phyloP scores from a whole-genome alignment of 306 rosid species.

The Citrullus amarus region DNA sequence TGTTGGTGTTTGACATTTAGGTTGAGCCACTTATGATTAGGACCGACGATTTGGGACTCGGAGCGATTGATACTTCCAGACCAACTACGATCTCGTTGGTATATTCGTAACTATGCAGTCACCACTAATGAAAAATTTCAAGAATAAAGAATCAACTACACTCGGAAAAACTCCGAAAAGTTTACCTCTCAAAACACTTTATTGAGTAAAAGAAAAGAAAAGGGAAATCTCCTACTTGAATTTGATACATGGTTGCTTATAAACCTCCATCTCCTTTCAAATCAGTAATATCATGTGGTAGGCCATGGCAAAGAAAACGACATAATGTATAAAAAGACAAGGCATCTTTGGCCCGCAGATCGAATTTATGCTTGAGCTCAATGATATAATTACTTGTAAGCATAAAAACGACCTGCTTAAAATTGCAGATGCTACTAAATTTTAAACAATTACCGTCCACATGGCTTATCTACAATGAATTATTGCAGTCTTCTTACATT shows the following conservation, averaged over 20 bases:
- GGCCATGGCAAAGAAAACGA: background rate
- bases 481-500: constrained; percentile 2
- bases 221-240: background rate
- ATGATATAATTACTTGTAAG: background rate
- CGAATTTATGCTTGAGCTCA: background rate
- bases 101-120: background rate
- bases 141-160: background rate
- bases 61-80: background rate
- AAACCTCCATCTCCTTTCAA: background rate
- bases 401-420: background rate
- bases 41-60: background rate
- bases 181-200: background rate
- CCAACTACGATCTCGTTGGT: background rate
- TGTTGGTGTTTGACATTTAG: background rate
- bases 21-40: background rate
- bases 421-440: background rate
- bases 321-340: background rate
- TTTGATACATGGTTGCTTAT: background rate
- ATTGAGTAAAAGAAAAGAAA: background rate
- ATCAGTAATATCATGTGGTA: constrained; percentile 1
- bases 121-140: background rate
- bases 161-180: background rate
- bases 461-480: background rate
- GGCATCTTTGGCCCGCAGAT: background rate
- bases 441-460: background rate